Base-by-base conservation (phyloP, 1,284 basidiomycete species). In the Ceratobasidium sp. region DNA sequence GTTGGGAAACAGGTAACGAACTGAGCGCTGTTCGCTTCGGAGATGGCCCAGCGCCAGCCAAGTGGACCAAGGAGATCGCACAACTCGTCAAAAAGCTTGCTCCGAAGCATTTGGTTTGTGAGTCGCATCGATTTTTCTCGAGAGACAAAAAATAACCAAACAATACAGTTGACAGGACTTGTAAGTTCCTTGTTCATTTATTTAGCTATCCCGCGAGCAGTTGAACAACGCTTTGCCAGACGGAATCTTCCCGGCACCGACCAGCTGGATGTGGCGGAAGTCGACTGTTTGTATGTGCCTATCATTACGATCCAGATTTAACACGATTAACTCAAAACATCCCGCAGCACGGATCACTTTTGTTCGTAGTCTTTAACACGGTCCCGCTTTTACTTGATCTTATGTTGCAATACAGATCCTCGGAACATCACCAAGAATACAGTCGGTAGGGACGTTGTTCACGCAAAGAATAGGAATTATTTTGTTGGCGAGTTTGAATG, bases 1-100 rank as follows among this genome's bases (percentile, higher is more conserved):
- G 77, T 0, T 82, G 81, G 77, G 82, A 83, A 58, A 80, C 81
- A 0, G 82, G 82, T 6, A 82, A 83, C 73, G 81, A 83, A 58
- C 78, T 82, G 13, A 76, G 79, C 8, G 78, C 72, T 16, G 77
- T 70, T 41, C 73, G 74, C 0, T 79, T 78, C 23, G 74, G 75
- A 0, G 72, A 76, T 16, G 78, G 78, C 46, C 78, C 78, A 43
- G 77, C 82, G 0, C 78, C 80, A 0, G 74, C 77, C 18, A 76
- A 76, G 16, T 82, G 82, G 82, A 81, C 80, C 26, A 76, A 76
- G 18, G 76, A 79, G 11, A 79, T 82, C 61, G 77, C 78, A 4
- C 63, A 74, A 49, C 76, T 79, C 23, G 69, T 82, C 14, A 82
- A 82, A 49, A 75, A 66, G 13, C 77, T 82, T 32, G 81, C 82